These are phyloP conservation scores for Podila epigama DNA, from an alignment of 192 early-diverging fungal genomes.

Conservation along the genomic window DNA sequence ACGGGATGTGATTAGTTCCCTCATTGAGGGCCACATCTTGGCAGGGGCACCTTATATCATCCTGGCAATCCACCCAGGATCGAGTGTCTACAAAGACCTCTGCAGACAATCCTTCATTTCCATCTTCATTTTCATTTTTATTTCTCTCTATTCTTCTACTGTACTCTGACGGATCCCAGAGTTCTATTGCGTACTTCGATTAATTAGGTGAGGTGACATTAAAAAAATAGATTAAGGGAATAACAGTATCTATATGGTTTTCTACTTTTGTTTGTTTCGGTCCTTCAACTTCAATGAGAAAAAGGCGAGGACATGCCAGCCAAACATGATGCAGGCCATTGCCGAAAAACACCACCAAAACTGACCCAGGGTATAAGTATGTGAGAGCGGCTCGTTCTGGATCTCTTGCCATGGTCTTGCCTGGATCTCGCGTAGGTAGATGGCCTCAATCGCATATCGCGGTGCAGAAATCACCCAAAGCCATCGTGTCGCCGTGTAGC, in stretches of 20 bases:
- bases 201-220: too few relatives aligned
- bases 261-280: conserved; percentile 64
- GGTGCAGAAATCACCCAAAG: conserved; percentile 68
- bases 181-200: too few relatives aligned
- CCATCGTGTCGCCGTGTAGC: conserved; percentile 51
- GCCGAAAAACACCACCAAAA: conserved; percentile 51
- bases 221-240: too few relatives aligned
- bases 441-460: conserved; percentile 67
- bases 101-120: neutral
- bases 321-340: conserved; percentile 53
- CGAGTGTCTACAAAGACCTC: conserved; percentile 2
- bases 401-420: conserved; percentile 51
- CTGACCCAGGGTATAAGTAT: conserved; percentile 53
- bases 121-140: too few relatives aligned
- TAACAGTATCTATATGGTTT: too few relatives aligned
- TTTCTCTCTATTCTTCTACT: too few relatives aligned
- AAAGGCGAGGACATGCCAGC: conserved; percentile 63
- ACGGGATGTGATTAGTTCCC: neutral
- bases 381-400: conserved; percentile 10
- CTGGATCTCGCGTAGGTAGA: conserved; percentile 60
- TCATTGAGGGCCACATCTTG: neutral
- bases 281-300: conserved; percentile 61
- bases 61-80: neutral
- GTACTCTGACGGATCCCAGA: too few relatives aligned
- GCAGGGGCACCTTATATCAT: neutral